Base-by-base conservation (phyloP, 139 green algal species). In the Coelastrella sp. region DNA sequence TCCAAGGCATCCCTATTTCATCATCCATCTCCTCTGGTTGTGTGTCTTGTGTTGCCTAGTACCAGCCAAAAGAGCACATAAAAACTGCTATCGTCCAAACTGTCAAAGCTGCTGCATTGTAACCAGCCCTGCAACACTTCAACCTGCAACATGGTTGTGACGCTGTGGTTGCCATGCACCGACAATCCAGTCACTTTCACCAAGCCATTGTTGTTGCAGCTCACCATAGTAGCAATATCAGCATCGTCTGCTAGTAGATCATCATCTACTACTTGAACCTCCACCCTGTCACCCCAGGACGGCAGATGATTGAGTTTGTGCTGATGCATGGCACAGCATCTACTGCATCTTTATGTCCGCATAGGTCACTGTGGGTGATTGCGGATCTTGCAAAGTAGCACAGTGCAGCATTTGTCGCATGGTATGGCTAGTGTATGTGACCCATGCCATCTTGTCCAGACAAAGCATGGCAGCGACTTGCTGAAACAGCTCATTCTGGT, bases 181-280 rank as follows among this genome's bases (percentile, higher is more conserved):
- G n/a, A n/a, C n/a, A n/a, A n/a, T n/a, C n/a, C n/a, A n/a, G n/a
- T n/a, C n/a, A n/a, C n/a, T n/a, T n/a, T n/a, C n/a, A n/a, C n/a
- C n/a, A n/a, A n/a, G n/a, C n/a, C n/a, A n/a, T n/a, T n/a, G n/a
- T n/a, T n/a, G n/a, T n/a, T n/a, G n/a, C n/a, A 57, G 50, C 69
- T 79, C 30, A 82, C 75, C 35, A 37, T 21, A 17, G 35, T 41
- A 37, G 75, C 53, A 40, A 82, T 82, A 23, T 82, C 75, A 68
- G 75, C 74, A 38, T 19, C 35, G 53, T 68, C 43, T 45, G 62
- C 73, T 13, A 67, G 72, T 30, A 43, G 43, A 35, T 48, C 53
- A 83, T 57, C 57, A 25, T 75, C 48, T 19, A 23, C 78, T 13
- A 34, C 48, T 2, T 41, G 64, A n/a, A 41, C 62, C 62, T 38